Evolutionary conservation across 805 yeast genomes (phyloP).

Genomic region (Torulaspora gathmanii): DNA sequence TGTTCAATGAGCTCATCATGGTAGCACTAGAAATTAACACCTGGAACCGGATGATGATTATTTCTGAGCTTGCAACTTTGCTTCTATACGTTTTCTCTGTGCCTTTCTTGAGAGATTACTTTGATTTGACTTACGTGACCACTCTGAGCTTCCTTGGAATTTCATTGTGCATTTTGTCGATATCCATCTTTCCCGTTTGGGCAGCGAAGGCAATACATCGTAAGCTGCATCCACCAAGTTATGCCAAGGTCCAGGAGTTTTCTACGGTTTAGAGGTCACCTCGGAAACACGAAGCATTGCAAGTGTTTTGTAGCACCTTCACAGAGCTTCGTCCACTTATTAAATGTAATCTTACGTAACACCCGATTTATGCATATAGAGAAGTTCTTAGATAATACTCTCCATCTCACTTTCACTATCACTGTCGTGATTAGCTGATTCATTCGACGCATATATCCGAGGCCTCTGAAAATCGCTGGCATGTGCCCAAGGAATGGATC

Average conservation of each 20-base stretch:
- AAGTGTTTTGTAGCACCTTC: not conserved
- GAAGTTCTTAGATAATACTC: constrained; percentile 9
- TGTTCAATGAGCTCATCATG: constrained; percentile 86
- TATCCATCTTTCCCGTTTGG: constrained; percentile 89
- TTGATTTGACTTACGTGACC: constrained; percentile 59
- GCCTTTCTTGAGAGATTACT: constrained; percentile 86
- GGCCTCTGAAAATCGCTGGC: constrained; percentile 80
- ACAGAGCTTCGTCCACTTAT: not conserved
- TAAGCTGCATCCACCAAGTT: constrained; percentile 84
- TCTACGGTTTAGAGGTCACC: constrained; percentile 33
- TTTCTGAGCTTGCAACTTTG: constrained; percentile 67
- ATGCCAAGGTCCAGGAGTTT: constrained; percentile 88
- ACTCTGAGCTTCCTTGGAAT: constrained; percentile 67
- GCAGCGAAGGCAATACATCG: constrained; percentile 68
- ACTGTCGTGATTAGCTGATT: constrained; percentile 20
- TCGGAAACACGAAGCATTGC: not conserved
- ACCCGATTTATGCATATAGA: constrained; percentile 6
- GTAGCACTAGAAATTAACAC: constrained; percentile 86
- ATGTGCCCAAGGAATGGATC: constrained; percentile 68
- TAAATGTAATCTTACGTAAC: not conserved
- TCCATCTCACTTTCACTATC: constrained; percentile 24
- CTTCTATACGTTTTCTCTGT: constrained; percentile 63
- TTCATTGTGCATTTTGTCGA: constrained; percentile 52
- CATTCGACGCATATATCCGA: constrained; percentile 15
- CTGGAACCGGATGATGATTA: constrained; percentile 80